These are phyloP conservation scores for Viola odorata DNA, from an alignment of 345 rosid species.

Conservation along the genomic window DNA sequence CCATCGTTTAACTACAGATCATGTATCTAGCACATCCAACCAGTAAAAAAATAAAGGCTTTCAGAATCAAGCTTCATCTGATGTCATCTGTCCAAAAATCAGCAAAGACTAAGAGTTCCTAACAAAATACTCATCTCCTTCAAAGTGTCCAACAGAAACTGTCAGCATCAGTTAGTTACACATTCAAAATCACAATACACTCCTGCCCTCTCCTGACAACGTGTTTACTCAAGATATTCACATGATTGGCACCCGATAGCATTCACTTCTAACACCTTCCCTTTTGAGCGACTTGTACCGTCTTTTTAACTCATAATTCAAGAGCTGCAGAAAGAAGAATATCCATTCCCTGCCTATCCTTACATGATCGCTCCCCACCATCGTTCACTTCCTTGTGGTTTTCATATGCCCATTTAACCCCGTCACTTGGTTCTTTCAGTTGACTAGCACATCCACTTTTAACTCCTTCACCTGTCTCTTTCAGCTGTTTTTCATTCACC, in stretches of 20 bases:
- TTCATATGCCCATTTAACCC: conserved; percentile 15
- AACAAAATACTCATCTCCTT: conserved; percentile 14
- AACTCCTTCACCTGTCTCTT: conserved; percentile 10
- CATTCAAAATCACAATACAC: conserved; percentile 4
- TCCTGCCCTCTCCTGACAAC: conserved; percentile 4
- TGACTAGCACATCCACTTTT: conserved; percentile 11
- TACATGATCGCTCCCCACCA: conserved; percentile 27
- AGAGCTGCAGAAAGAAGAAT: conserved; percentile 82
- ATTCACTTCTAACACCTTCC: background rate
- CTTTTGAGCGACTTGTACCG: background rate
- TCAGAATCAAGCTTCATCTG: conserved; percentile 9
- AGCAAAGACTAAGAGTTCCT: conserved; percentile 29
- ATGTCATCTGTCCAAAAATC: conserved; percentile 21
- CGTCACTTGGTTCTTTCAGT: conserved; percentile 1
- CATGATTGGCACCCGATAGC: conserved; percentile 22
- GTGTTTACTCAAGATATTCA: conserved; percentile 17
- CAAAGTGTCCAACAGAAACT: conserved; percentile 15
- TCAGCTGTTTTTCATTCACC: conserved; percentile 2
- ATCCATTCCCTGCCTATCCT: conserved; percentile 57
- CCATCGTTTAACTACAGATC: conserved; percentile 13
- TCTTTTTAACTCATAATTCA: conserved; percentile 36
- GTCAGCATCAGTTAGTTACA: conserved; percentile 9
- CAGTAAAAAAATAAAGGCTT: conserved; percentile 18
- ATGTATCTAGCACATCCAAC: conserved; percentile 11
- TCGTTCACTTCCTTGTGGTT: conserved; percentile 16